Evolutionary conservation across 768 basidiomycete species (phyloP).

Genomic region (Myochromella boudieri): DNA sequence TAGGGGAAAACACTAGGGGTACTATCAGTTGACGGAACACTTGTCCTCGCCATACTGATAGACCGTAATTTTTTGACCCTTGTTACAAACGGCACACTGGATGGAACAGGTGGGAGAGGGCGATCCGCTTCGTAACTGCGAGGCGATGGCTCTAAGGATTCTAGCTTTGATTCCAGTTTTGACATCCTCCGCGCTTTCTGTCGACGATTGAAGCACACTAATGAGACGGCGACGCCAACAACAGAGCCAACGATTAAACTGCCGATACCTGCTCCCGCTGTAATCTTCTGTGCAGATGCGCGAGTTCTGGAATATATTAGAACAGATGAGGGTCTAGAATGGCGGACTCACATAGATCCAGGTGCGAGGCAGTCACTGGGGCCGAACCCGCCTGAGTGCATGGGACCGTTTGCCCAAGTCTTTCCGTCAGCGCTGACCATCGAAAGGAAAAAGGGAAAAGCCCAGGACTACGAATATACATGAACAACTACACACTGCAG

Average conservation of each 20-base stretch:
- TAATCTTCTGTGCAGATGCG: neutral
- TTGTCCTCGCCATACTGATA: too few species aligned
- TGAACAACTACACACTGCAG: neutral
- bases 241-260: neutral
- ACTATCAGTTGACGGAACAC: too few species aligned
- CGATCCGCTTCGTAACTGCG: too few species aligned
- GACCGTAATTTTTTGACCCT: too few species aligned
- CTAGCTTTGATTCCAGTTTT: too few species aligned
- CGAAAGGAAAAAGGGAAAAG: slow-evolving; percentile 49
- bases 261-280: neutral
- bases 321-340: neutral
- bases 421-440: slow-evolving; percentile 44
- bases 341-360: slow-evolving; percentile 29
- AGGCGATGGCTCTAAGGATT: too few species aligned
- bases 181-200: neutral
- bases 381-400: slow-evolving; percentile 42
- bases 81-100: too few species aligned
- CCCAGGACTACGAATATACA: slow-evolving; percentile 33
- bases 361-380: slow-evolving; percentile 40
- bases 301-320: neutral
- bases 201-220: neutral
- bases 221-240: neutral
- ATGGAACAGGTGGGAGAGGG: too few species aligned
- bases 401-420: slow-evolving; percentile 49
- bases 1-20: too few species aligned